Evolutionary conservation across 495 filamentous ascomycete genomes (phyloP), one percentile per base, ranked within the genome.

Genomic region (Lineolata rhizophorae): DNA sequence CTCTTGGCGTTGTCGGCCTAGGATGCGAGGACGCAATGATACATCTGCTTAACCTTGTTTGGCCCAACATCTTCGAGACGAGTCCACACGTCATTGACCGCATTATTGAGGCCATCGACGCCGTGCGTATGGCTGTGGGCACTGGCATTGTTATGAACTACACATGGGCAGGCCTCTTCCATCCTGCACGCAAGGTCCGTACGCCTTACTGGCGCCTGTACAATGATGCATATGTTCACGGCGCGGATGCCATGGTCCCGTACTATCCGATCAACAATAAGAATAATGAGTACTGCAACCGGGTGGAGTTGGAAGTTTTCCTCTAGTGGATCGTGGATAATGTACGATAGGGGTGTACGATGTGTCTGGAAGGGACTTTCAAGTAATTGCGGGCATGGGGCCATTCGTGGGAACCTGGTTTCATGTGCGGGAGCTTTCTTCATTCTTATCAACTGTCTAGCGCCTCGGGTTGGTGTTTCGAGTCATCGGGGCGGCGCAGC

Each of bases 11-110:
- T 13, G 85, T 94, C 30, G 90, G 90, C 18, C 60, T 99, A 14
- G 90, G 87, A n/a, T 92, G 82, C 51, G 90, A 99, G 55, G 90
- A 99, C 51, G 87, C 87, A 17, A 94, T 95, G 83, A 60, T 95
- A 29, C 90, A 99, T 60, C 65, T 99, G 8, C 72, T 99, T 35
- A 95, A 95, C 51, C 61, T 99, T 10, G 66, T 95, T 8, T 92
- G 81, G 53, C 90, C 90, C 11, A 99, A 99, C 49, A 65, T 99
- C 43, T 99, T 94, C 57, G 90, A 99, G 56, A 99, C 90, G 2
- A 82, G 74, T 38, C 90, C 90, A 5, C 90, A 99, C 62, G 90
- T 99, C 39, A 99, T 99, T 42, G 90, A 99, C 51, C 70, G 90
- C 8, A 82, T 99, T 35, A 74, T 94, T 32, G 90, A 95, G 49